Percentiles rank a stretch among this genome's conserved stretches.
Conservation (phyloP, 1,139 yeast genomes). For the Kurtzmaniella quercitrusa region DNA sequence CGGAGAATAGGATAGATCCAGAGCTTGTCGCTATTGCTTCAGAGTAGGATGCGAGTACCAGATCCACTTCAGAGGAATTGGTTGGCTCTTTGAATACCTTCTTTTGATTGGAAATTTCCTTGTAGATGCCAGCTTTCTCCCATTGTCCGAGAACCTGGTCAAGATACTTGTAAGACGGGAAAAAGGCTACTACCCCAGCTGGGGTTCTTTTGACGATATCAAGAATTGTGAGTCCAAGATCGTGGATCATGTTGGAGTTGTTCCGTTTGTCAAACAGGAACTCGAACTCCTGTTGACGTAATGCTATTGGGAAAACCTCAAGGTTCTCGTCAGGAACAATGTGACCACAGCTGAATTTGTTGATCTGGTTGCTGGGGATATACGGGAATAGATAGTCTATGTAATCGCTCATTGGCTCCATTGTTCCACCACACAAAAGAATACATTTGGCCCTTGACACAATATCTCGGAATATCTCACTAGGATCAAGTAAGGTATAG, state of each 20-base stretch:
- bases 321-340: slow-evolving; percentile 72
- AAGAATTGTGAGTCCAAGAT: slow-evolving; percentile 49
- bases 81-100: slow-evolving; percentile 55
- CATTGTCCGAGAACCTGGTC: slow-evolving; percentile 47
- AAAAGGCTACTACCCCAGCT: slow-evolving; percentile 72
- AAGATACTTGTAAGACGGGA: slow-evolving; percentile 80
- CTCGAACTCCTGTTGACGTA: slow-evolving; percentile 31
- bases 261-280: slow-evolving; percentile 69
- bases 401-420: slow-evolving; percentile 85
- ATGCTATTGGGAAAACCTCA: slow-evolving; percentile 50
- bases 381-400: slow-evolving; percentile 63
- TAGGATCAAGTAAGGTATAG: slow-evolving; percentile 80
- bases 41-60: slow-evolving; percentile 49
- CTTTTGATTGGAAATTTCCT: slow-evolving; percentile 34
- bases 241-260: slow-evolving; percentile 38
- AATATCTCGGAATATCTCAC: slow-evolving; percentile 62
- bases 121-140: slow-evolving; percentile 35
- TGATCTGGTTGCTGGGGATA: slow-evolving; percentile 33
- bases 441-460: slow-evolving; percentile 68
- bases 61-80: slow-evolving; percentile 36
- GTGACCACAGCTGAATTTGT: slow-evolving; percentile 74
- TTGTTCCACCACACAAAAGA: slow-evolving; percentile 89
- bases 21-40: slow-evolving; percentile 16
- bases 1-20: slow-evolving; percentile 76
- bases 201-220: slow-evolving; percentile 47